Base-by-base conservation (phyloP, 2,329 filamentous ascomycete species). In the Aspergillus ustus region DNA sequence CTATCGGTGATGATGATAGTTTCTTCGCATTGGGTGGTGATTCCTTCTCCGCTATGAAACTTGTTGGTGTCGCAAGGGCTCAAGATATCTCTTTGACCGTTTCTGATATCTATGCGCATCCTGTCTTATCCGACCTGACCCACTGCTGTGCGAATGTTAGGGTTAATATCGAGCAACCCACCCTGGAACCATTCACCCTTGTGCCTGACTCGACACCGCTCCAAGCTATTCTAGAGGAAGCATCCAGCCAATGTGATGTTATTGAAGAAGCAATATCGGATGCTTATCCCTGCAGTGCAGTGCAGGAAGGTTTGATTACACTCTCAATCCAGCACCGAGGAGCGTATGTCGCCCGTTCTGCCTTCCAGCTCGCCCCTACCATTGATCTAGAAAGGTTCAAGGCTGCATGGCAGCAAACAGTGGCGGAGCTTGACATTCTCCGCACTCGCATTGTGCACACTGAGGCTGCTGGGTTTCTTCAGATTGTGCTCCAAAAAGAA, bases 1-100 rank as follows among this genome's bases (percentile, higher is more conserved):
- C 76, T 20, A 73, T 82, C 34, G 77, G 76, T 7, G 73, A 73
- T 1, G 77, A 81, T 53, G 80, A 82, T 51, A 80, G 74, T 53
- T 83, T 83, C 68, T 81, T 82, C 64, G 74, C 75, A 1, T 70
- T 81, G 3, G 81, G 81, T 29, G 81, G 81, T 28, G 81, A 82
- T 60, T 82, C 80, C 0, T 77, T 82, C 62, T 76, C 76, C 20
- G 80, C 80, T 4, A 82, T 83, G 79, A 77, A 75, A 31, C 73
- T 82, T 1, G 80, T 82, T 44, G 74, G 75, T 4, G 75, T 76
- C 37, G 75, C 77, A 28, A 73, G 78, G 7, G 73, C 75, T 4
- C 72, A 75, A 29, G 78, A 77, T 4, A 70, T 82, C 13, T 64
- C 72, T 1, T 70, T 82, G 9, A 78, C 73, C 11, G 79, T 82